Conservation (phyloP, 805 yeast species). For the Wickerhamiella sorbophila region DNA sequence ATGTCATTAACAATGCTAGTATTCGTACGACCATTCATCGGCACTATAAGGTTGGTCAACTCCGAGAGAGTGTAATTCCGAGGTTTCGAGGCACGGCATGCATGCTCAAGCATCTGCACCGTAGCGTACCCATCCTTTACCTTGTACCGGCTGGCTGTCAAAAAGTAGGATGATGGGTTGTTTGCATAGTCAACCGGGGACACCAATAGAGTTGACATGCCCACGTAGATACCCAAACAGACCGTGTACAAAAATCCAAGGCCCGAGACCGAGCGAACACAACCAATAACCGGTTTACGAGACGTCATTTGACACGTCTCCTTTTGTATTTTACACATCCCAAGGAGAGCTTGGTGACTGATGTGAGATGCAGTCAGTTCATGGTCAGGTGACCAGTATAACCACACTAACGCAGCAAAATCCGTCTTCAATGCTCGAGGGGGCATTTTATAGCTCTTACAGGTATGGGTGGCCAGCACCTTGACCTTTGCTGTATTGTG, state of each 20-base stretch:
- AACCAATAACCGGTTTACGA: conserved; percentile 61
- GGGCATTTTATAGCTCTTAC: conserved; percentile 16
- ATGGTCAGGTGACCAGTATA: conserved; percentile 60
- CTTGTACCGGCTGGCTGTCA: conserved; percentile 56
- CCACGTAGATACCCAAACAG: conserved; percentile 70
- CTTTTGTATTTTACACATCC: conserved; percentile 75
- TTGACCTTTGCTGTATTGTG: conserved; percentile 55
- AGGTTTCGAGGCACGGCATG: conserved; percentile 45
- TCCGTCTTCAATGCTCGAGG: conserved; percentile 24
- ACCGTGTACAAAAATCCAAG: conserved; percentile 82
- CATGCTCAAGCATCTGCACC: conserved; percentile 65
- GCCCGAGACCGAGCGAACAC: conserved; percentile 74
- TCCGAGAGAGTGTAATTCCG: conserved; percentile 46
- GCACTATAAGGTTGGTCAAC: conserved; percentile 71
- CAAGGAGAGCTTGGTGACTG: conserved; percentile 50
- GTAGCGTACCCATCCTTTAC: conserved; percentile 80
- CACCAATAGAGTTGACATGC: conserved; percentile 70
- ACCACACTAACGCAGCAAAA: conserved; percentile 46
- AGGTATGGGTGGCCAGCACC: conserved; percentile 19
- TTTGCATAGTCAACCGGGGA: conserved; percentile 65
- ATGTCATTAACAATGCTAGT: conserved; percentile 39
- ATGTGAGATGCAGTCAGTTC: conserved; percentile 40
- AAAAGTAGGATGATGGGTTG: conserved; percentile 57
- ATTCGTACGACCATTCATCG: conserved; percentile 56
- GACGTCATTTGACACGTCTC: conserved; percentile 80